Percentiles rank a stretch among this genome's conserved stretches.
Evolutionary conservation across 805 yeast species (phyloP).

Genomic region (Candida nemodendra): DNA sequence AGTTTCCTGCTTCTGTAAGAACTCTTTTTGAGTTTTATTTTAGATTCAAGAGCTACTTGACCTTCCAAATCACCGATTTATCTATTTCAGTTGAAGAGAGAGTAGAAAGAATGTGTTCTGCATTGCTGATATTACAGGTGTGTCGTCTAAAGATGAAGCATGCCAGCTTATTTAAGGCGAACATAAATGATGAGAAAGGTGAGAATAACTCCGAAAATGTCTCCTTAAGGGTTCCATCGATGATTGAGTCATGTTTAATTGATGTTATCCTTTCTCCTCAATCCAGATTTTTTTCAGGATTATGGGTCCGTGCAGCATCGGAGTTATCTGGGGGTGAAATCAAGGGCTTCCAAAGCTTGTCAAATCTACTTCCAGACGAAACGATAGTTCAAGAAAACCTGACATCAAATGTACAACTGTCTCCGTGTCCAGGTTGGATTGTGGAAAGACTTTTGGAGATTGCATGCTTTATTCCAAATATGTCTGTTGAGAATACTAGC

Average conservation of each 20-base stretch:
- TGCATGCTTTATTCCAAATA: slow-evolving; percentile 75
- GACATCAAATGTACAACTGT: slow-evolving; percentile 39
- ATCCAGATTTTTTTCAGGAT: slow-evolving; percentile 61
- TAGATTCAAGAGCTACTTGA: slow-evolving; percentile 63
- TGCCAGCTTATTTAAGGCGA: slow-evolving; percentile 42
- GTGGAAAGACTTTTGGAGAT: slow-evolving; percentile 75
- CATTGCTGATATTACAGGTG: slow-evolving; percentile 64
- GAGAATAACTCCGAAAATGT: slow-evolving; percentile 31
- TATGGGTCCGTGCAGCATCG: slow-evolving; percentile 66
- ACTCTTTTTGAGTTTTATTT: slow-evolving; percentile 64
- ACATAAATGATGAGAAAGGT: slow-evolving; percentile 1
- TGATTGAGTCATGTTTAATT: slow-evolving; percentile 75
- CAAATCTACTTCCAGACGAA: slow-evolving; percentile 32
- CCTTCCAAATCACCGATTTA: slow-evolving; percentile 62
- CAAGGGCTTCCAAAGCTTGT: slow-evolving; percentile 15
- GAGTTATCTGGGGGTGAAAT: slow-evolving; percentile 8
- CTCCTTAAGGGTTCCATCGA: slow-evolving; percentile 69
- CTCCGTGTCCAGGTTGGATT: slow-evolving; percentile 93
- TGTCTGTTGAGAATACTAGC: slow-evolving; percentile 60
- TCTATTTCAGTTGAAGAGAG: slow-evolving; percentile 58
- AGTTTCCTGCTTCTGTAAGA: slow-evolving; percentile 69
- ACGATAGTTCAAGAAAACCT: slow-evolving; percentile 9
- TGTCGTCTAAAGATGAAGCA: slow-evolving; percentile 65
- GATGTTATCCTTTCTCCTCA: slow-evolving; percentile 80
- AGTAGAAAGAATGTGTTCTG: slow-evolving; percentile 63